phyloP scores from a whole-genome alignment of 2,329 filamentous ascomycete species.

The Fusarium anthophilum region DNA sequence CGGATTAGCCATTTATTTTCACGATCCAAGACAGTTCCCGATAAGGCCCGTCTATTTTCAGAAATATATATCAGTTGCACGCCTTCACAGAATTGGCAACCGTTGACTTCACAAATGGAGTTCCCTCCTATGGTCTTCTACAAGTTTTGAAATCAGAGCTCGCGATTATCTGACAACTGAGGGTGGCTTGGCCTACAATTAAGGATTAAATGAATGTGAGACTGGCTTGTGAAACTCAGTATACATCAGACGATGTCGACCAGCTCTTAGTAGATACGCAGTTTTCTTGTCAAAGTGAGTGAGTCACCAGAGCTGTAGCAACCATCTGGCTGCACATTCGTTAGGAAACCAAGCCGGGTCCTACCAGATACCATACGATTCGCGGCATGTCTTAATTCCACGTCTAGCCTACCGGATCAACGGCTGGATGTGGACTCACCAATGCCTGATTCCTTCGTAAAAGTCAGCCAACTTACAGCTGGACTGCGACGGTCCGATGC shows the following conservation, averaged over 20 bases:
- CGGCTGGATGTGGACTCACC: not conserved
- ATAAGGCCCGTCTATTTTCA: not conserved
- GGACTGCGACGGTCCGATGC: not conserved
- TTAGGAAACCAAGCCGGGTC: rapidly evolving
- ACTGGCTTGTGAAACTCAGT: not conserved
- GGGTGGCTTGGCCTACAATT: rapidly evolving
- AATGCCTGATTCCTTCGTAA: not conserved
- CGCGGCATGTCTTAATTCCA: not conserved
- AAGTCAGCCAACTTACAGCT: not conserved
- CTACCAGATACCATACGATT: not conserved
- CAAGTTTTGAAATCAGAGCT: too few relatives aligned
- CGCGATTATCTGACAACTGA: too few relatives aligned
- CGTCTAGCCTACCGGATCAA: not conserved
- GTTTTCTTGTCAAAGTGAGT: not conserved
- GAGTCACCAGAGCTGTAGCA: not conserved
- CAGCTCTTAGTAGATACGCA: not conserved
- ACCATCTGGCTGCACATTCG: too few relatives aligned
- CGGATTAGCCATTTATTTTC: not conserved
- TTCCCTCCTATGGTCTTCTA: not conserved
- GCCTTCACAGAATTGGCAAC: not conserved
- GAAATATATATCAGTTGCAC: not conserved
- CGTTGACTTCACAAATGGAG: not conserved
- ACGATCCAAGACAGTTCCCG: not conserved
- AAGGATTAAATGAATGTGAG: too few relatives aligned
- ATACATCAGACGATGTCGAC: too few relatives aligned